Base-by-base conservation (phyloP, 306 rosid species). In the Vigna angularis region DNA sequence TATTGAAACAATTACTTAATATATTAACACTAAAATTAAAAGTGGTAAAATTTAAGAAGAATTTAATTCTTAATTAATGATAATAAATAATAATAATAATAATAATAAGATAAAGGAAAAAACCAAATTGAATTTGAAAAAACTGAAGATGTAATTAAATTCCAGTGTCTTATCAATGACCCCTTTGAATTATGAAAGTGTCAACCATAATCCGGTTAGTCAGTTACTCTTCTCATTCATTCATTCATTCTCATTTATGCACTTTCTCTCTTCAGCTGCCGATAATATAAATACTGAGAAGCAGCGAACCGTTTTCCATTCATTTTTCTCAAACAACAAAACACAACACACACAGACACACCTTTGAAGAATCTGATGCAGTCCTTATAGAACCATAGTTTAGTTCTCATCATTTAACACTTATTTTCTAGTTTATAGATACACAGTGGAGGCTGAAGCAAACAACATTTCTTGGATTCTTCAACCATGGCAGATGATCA, bases 401-500 rank as follows among this genome's bases (percentile, higher is more conserved):
- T 56, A 30, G 49, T 4, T 34, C 24, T 5, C 32, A 48, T 68
- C 4, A 15, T 22, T 34, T 58, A 62, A 59, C n/a, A 51, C 7
- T 40, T 24, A 30, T 12, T 75, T 69, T 55, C 24, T 53, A 24
- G 4, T 22, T 51, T 16, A 56, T 68, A 68, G 36, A 57, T 0
- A 8, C 10, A 18, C 36, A 61, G 61, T 57, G 81, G 58, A 66
- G 67, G 47, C 45, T 42, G 52, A 77, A 77, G 34, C 74, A 77
- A 15, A 38, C 66, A 38, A 51, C 44, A 74, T 22, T 53, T 57
- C 52, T 26, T 59, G 9, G 69, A 69, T 34, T 70, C 59, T 17
- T 77, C 17, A 49, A 45, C 9, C 64, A 95, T 95, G 98, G 98
- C 96, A 49, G 97, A 95, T 53, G 98, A 95, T 73, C 79, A 83